Base-by-base conservation (phyloP, 1,284 basidiomycete genomes). In the Sparassis latifolia region DNA sequence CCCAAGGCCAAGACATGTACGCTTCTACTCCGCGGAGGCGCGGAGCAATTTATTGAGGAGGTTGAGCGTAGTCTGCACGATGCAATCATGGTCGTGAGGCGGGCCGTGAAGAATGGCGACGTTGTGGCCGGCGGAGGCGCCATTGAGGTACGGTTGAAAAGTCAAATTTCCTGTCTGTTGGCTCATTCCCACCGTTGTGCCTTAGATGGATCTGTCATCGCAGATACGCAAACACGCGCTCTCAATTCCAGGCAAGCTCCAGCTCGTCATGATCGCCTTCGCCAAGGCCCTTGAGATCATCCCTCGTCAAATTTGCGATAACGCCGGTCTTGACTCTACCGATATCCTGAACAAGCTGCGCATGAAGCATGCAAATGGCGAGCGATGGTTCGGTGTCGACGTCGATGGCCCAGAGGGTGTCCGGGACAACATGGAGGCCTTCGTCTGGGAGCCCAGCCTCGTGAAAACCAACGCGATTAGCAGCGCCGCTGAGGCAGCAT, bases 71-170 rank as follows among this genome's bases (percentile, higher is more conserved):
- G 90, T 80, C 71, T 99, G 61, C 96, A 99, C 67, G 97, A 99
- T 66, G 95, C 96, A 2, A 96, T 99, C 66, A 99, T 99, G 96
- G 95, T 99, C 33, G 97, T 99, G 45, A 97, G 97, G 72, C 81
- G 97, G 42, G 95, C 97, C 5, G 89, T 99, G 62, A 90, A 89
- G 69, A 98, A 95, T 68, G 92, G 91, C 52, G 87, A 94, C 54
- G 87, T 99, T 47, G 97, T 99, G 32, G 97, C 96, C 4, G 97
- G 97, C 47, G 97, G 97, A 55, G 97, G 97, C 56, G 97, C 97
- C 10, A 89, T 91, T 58, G 96, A 98, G 84, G 92, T 92, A 65
- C 61, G 72, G 6, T 20, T 28, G 29, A 7, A 28, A 33, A 20
- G 10, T 31, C 20, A 20, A 9, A 30, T 10, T 27, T 45, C 48